Evolutionary conservation across 2,329 filamentous ascomycete genomes (phyloP), one percentile per base, ranked within the genome.

Genomic region (Polytolypa hystricis): DNA sequence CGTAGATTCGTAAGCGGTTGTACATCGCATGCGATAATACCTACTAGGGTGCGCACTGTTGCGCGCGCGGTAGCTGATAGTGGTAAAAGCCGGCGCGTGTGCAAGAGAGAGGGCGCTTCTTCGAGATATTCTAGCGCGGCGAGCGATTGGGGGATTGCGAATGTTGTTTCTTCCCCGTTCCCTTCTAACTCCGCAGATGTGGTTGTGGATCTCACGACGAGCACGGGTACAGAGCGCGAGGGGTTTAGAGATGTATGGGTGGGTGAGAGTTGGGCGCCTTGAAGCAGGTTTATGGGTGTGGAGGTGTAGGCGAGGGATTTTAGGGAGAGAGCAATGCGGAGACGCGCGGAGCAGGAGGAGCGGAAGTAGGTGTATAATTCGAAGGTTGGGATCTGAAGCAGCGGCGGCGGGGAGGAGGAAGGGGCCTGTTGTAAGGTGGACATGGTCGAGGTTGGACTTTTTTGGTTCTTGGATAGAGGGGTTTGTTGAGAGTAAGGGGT

Each of bases 91-190:
- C 58, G 45, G 0, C 51, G 47, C 0, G 47, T 11, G 9, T 36
- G 27, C 10, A 18, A 40, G 0, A 59, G 47, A 0, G 70, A 65
- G 29, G 67, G 65, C 2, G 55, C 53, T 44, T 79, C 74, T 32
- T 79, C 74, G 2, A 80, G 63, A 42, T 71, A 80, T 47, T 79
- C 74, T 3, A 80, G 60, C 0, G 73, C 74, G 2, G 76, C 70
- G 23, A 76, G 51, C 4, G 73, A 77, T 47, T 77, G 73, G 4
- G 65, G 67, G 19, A 72, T 66, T n/a, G 56, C 58, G 26, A 73
- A 57, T 14, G 49, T 46, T 0, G 42, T 20, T 11, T 43, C 43
- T 3, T 45, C 46, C 1, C 46, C 37, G 9, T 19, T 32, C 5
- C 5, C 9, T 4, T 2, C 7, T n/a, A 12, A 14, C 5, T 3